Base-by-base conservation (phyloP, 495 filamentous ascomycete species). In the Antarctomyces pellizariae region DNA sequence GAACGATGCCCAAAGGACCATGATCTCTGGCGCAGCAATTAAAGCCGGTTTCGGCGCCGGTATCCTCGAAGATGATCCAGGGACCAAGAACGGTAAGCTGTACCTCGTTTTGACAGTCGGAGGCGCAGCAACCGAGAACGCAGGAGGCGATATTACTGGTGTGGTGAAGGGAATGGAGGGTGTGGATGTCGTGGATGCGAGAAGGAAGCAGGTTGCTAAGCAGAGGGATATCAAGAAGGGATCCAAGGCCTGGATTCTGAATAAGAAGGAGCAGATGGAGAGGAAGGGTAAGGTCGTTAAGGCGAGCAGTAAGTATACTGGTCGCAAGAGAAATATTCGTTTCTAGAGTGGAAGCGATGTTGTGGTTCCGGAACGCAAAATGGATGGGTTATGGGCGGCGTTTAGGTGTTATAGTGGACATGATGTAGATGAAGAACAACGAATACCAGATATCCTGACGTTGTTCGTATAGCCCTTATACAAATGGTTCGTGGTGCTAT, bases 231-330 rank as follows among this genome's bases (percentile, higher is more conserved):
- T 63, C 0, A 64, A 61, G 40, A 91, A 90, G 51, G 80, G 82
- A 3, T 71, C 71, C 38, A 90, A 75, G 49, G 61, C 57, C 18
- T 93, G 83, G 82, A 92, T 97, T 36, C 38, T 86, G 54, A 64
- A 66, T 41, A 97, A 93, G 53, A 97, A 97, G 53, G 79, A 89
- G 35, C 77, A 89, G 52, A 83, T 86, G 75, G 72, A 79, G 47
- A 60, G 62, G 41, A 90, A 91, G 51, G 86, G 86, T 12, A 93
- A 86, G 59, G 64, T 90, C 7, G 80, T 93, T 31, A 93, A 92
- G 60, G 49, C 64, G 3, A 74, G 58, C 35, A 83, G 75, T 12
- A 95, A 83, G 47, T 97, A 86, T 42, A 95, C 86, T 2, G 86
- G 86, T 12, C 62, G 83, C 37, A 90, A 75, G 47, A 57, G 86